Percentiles rank a stretch among this genome's conserved stretches.
These are phyloP conservation scores for Colletotrichum kahawae DNA, from an alignment of 2,329 filamentous ascomycete genomes.

Conservation along the genomic window DNA sequence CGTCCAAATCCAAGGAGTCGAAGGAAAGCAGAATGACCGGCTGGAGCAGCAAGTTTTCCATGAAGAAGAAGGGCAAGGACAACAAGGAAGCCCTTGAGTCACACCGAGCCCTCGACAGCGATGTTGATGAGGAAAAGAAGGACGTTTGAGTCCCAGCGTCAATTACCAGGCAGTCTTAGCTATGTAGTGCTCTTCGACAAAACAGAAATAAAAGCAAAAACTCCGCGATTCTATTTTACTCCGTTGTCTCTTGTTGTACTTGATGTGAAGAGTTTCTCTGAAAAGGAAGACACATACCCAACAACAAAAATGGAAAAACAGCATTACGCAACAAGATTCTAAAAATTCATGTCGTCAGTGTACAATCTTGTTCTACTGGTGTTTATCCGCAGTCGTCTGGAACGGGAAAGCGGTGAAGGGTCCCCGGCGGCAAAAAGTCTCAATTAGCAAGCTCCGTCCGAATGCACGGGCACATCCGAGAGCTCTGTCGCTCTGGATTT, in stretches of 20 bases:
- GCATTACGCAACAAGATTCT: neutral
- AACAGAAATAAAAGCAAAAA: neutral
- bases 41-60: conserved; percentile 57
- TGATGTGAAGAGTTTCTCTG: neutral
- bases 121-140: conserved; percentile 19
- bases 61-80: conserved; percentile 65
- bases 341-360: neutral
- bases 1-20: conserved; percentile 49
- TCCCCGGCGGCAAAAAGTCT: conserved; percentile 11
- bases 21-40: conserved; percentile 55
- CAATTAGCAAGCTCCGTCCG: conserved; percentile 17
- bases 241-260: neutral
- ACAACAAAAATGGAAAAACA: neutral
- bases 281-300: neutral
- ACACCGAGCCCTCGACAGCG: conserved; percentile 34
- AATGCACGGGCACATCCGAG: conserved; percentile 6
- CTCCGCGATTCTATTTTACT: neutral
- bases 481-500: neutral
- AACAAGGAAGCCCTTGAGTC: conserved; percentile 60
- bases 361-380: neutral
- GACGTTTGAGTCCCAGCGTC: conserved; percentile 7
- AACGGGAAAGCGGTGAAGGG: neutral
- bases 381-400: neutral
- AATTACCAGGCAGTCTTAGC: neutral
- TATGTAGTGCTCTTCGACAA: neutral